These are phyloP conservation scores for Oleoguttula mirabilis DNA, from an alignment of 495 filamentous ascomycete genomes.

Conservation along the genomic window DNA sequence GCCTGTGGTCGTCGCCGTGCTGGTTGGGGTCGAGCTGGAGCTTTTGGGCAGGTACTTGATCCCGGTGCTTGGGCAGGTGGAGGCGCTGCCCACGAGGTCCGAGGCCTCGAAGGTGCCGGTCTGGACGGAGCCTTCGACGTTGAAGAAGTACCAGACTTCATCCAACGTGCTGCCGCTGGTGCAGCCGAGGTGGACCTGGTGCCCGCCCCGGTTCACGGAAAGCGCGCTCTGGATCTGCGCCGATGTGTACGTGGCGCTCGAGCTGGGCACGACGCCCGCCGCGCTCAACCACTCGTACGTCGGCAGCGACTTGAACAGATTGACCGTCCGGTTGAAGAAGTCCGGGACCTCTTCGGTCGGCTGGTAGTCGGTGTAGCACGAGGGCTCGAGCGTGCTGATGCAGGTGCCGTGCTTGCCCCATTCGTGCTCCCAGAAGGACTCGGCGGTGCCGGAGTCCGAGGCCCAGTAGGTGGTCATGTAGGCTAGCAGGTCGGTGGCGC, in stretches of 20 bases:
- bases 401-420: constrained; percentile 76
- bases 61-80: constrained; percentile 47
- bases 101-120: constrained; percentile 61
- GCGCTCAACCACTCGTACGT: constrained; percentile 41
- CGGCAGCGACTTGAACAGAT: constrained; percentile 51
- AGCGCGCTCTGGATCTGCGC: constrained; percentile 53
- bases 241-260: constrained; percentile 49
- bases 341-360: constrained; percentile 48
- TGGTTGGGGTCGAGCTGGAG: constrained; percentile 13
- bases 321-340: constrained; percentile 48
- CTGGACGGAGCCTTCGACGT: constrained; percentile 64
- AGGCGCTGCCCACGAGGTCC: constrained; percentile 48
- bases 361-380: constrained; percentile 59
- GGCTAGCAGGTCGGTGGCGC: constrained; percentile 47
- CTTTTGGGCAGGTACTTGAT: constrained; percentile 60
- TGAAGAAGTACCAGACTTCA: constrained; percentile 78
- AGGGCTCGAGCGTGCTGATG: constrained; percentile 55
- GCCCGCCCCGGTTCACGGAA: constrained; percentile 45
- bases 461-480: constrained; percentile 79
- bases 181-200: constrained; percentile 59
- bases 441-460: constrained; percentile 50
- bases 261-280: constrained; percentile 53
- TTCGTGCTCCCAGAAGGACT: constrained; percentile 70
- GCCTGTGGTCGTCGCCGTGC: constrained; percentile 27
- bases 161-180: constrained; percentile 43